Evolutionary conservation across 164 flowering plant species (phyloP).

Genomic region (Macadamia tetraphylla): DNA sequence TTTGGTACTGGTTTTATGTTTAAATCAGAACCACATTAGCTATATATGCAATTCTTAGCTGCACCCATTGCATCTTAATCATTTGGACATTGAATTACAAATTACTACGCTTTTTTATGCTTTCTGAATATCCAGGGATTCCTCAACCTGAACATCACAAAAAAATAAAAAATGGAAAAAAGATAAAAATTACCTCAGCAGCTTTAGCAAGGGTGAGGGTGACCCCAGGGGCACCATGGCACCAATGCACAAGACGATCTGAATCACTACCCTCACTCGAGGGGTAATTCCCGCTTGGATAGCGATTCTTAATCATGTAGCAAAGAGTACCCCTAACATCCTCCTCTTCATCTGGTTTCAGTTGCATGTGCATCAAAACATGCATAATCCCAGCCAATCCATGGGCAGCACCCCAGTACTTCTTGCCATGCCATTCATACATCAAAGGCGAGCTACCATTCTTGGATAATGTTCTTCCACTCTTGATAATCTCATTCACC

Average conservation of each 20-base stretch:
- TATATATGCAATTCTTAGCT: too few species aligned
- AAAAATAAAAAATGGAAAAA: not conserved
- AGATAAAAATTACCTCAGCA: conserved; percentile 46
- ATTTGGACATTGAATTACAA: too few species aligned
- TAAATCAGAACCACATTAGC: too few species aligned
- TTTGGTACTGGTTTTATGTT: too few species aligned
- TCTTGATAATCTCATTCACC: conserved; percentile 36
- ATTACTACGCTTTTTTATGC: too few species aligned
- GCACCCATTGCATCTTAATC: too few species aligned
- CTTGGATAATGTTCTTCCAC: conserved; percentile 34
- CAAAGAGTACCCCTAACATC: conserved; percentile 59
- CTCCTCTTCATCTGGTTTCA: conserved; percentile 58
- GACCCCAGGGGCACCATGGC: conserved; percentile 85
- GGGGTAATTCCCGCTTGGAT: conserved; percentile 77
- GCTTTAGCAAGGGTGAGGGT: conserved; percentile 76
- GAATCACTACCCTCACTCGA: conserved; percentile 49
- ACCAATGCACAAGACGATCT: conserved; percentile 84
- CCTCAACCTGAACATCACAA: too few species aligned
- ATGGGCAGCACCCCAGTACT: conserved; percentile 78
- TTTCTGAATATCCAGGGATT: too few species aligned
- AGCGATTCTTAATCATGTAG: conserved; percentile 64
- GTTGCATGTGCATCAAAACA: conserved; percentile 63
- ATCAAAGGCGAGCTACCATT: conserved; percentile 45
- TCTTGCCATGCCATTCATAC: conserved; percentile 64
- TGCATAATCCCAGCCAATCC: conserved; percentile 83